A percentile compares a stretch with the other conserved stretches of the same genome.
Conservation (phyloP, 2,329 filamentous ascomycete species). For the Cytospora piceae region DNA sequence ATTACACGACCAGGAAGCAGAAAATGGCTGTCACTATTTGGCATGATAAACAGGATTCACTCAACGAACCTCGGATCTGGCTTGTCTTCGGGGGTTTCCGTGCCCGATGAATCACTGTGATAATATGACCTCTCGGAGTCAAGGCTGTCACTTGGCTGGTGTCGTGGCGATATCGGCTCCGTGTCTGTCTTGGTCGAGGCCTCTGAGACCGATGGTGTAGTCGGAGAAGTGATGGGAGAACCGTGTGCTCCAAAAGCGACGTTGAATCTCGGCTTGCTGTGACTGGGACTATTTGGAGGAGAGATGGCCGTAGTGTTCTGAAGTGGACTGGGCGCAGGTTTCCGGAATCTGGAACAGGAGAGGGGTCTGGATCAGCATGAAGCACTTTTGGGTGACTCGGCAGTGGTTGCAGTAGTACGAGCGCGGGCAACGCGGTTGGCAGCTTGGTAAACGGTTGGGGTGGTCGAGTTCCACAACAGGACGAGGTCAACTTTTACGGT, state of each 20-base stretch:
- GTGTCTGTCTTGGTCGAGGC: slow-evolving; percentile 27
- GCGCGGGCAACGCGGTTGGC: slow-evolving; percentile 24
- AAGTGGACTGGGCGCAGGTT: slow-evolving; percentile 54
- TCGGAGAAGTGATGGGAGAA: slow-evolving; percentile 31
- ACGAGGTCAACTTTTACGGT: slow-evolving; percentile 29
- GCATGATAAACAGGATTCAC: slow-evolving; percentile 18
- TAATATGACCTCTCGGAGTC: slow-evolving; percentile 42
- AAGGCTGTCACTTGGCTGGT: slow-evolving; percentile 24
- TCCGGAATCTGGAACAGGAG: slow-evolving; percentile 49
- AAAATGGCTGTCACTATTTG: neutral
- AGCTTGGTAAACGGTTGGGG: slow-evolving; percentile 30
- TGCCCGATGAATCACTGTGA: slow-evolving; percentile 44
- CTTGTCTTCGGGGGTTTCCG: slow-evolving; percentile 38
- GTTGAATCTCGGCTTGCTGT: slow-evolving; percentile 43
- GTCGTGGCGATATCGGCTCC: slow-evolving; percentile 33
- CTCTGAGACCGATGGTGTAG: slow-evolving; percentile 34
- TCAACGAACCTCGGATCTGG: slow-evolving; percentile 39
- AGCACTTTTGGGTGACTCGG: slow-evolving; percentile 34
- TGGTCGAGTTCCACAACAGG: slow-evolving; percentile 39
- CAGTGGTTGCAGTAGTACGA: slow-evolving; percentile 28
- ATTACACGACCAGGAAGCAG: slow-evolving; percentile 11
- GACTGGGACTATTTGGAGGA: slow-evolving; percentile 48
- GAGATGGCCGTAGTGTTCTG: slow-evolving; percentile 49
- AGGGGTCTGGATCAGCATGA: slow-evolving; percentile 38
- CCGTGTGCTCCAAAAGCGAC: slow-evolving; percentile 35